These are phyloP conservation scores for Ustanciosporium gigantosporum DNA, from an alignment of 1,284 basidiomycete genomes.

Conservation along the genomic window DNA sequence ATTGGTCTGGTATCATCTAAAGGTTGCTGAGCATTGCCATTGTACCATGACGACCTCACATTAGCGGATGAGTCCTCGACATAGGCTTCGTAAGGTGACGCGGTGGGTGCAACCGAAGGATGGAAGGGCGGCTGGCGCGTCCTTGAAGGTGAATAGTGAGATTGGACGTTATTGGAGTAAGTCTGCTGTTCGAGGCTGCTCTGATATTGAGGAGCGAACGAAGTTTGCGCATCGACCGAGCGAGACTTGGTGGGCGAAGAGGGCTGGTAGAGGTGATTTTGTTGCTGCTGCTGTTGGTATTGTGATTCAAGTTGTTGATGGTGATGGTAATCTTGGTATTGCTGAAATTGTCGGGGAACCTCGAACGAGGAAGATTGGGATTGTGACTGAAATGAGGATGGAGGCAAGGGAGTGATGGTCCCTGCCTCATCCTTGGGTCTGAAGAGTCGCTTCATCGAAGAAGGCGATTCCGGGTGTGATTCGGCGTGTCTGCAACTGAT, in stretches of 20 bases:
- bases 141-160: neutral
- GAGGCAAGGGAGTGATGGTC: conserved; percentile 37
- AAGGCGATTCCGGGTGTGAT: too few relatives aligned
- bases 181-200: neutral
- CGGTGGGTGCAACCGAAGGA: too few relatives aligned
- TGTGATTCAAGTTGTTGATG: neutral
- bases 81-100: neutral
- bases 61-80: neutral
- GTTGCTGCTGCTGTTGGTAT: neutral
- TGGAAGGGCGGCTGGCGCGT: too few relatives aligned
- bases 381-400: conserved; percentile 11
- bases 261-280: neutral
- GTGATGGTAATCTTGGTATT: conserved; percentile 10
- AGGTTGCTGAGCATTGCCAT: neutral
- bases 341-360: conserved; percentile 22
- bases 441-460: conserved; percentile 44
- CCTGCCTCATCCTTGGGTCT: conserved; percentile 26
- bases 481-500: too few relatives aligned
- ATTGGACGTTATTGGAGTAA: neutral
- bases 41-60: neutral
- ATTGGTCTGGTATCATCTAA: neutral
- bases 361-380: conserved; percentile 18
- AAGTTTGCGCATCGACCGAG: too few relatives aligned
- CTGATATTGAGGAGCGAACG: neutral
- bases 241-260: too few relatives aligned